Evolutionary conservation across 345 rosid genomes (phyloP), one percentile per base, ranked within the genome.

Genomic region (Conringia planisiliqua): DNA sequence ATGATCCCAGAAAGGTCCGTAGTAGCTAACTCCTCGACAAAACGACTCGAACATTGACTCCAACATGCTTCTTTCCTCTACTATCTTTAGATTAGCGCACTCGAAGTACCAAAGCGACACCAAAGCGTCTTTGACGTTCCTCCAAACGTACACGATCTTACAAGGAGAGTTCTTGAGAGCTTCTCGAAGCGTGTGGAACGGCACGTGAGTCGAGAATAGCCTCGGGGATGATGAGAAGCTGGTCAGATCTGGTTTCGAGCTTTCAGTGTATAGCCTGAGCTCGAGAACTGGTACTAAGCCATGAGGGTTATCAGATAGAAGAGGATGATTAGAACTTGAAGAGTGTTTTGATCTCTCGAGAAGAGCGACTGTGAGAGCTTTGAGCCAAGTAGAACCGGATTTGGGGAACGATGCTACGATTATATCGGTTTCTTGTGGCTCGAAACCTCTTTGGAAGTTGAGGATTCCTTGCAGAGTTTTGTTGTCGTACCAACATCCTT

Each of bases 371-470:
- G 71, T 61, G 3, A 88, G 9, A 5, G 89, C 85, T 44, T 86
- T 86, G 5, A 87, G 52, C 92, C 89, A 88, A 4, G 89, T 86
- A 5, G 87, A 81, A 59, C 89, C 92, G 5, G 86, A 78, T 50
- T 88, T 88, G 3, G 89, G 89, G 43, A 66, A 57, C 24, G 89
- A 80, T 46, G 80, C 73, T 2, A 86, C 77, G 62, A 83, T 66
- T 62, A 82, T 42, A 47, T 87, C 90, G 7, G 80, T 32, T 7
- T 74, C 69, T 2, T 66, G 72, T 39, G 86, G 82, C 38, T 73
- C 17, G 27, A 69, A 77, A 24, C 51, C 57, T 29, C 29, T 68
- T 71, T 74, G 84, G 70, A 80, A 83, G 13, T 73, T 11, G 1
- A 83, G 13, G 3, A 85, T 78, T 0, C 80, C 84, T 72, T 75